Conservation (phyloP, 371 early-diverging fungal species). For the Mortierella sp. region DNA sequence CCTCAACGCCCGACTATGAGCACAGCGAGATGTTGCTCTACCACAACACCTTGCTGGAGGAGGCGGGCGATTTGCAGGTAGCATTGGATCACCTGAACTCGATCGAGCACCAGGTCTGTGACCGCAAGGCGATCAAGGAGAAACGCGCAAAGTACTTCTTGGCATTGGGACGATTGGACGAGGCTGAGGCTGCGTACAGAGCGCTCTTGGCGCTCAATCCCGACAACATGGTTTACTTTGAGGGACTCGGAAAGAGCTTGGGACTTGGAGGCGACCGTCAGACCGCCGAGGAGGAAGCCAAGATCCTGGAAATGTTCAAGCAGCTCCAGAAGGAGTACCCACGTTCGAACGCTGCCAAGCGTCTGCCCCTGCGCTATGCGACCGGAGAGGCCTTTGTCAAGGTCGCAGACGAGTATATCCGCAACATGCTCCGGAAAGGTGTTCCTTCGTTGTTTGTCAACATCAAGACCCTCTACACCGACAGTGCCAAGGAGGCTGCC, state of each 20-base stretch:
- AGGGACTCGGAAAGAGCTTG: conserved; percentile 71
- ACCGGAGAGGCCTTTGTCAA: conserved; percentile 79
- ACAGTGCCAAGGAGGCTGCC: conserved; percentile 75
- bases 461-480: conserved; percentile 79
- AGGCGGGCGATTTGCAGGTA: conserved; percentile 77
- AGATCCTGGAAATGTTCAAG: conserved; percentile 64
- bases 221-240: conserved; percentile 79
- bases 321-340: conserved; percentile 83
- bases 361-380: conserved; percentile 80
- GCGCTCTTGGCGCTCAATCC: conserved; percentile 85
- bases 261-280: conserved; percentile 52
- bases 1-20: conserved; percentile 72
- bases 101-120: conserved; percentile 80
- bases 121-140: conserved; percentile 79
- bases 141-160: conserved; percentile 79
- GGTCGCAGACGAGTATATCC: conserved; percentile 75
- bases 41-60: conserved; percentile 82
- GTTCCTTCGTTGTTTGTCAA: conserved; percentile 92
- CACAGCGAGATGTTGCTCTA: conserved; percentile 85
- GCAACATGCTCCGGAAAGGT: conserved; percentile 86
- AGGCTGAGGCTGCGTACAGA: conserved; percentile 83
- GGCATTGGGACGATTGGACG: conserved; percentile 73
- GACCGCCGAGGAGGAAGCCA: conserved; percentile 52
- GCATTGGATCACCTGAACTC: conserved; percentile 84
- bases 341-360: conserved; percentile 84